Base-by-base conservation (phyloP, 345 rosid species). In the Bruguiera gymnorhiza region DNA sequence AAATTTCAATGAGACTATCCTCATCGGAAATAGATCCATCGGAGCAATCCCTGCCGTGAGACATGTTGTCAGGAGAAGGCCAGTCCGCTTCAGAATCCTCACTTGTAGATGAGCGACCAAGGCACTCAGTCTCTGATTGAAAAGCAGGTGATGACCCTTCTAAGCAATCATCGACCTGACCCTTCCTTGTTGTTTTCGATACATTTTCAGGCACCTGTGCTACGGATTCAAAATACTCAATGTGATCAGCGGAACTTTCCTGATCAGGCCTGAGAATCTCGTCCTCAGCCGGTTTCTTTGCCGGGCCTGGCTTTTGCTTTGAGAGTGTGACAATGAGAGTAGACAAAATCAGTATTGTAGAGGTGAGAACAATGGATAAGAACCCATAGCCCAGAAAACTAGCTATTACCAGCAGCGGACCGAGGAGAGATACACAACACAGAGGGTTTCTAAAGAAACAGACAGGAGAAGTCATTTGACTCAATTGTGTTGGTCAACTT, bases 1-100 rank as follows among this genome's bases (percentile, higher is more conserved):
- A 77, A 63, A 92, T 88, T 76, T 92, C 97, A 65, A 92, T 83
- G 51, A 86, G 83, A 63, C 87, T 80, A 57, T 86, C 97, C 65
- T 92, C 96, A 29, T 91, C 91, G 1, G 90, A 83, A 21, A 91
- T 89, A 13, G 83, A 86, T 27, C 83, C 89, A 1, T 85, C 83
- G 0, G 88, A 75, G 65, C 68, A 74, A 66, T 85, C 86, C 0
- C 68, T 76, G 63, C 81, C 83, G 50, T 26, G 72, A 51, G 77
- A 73, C 56, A 50, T 34, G 19, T 70, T 71, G 19, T 79, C 85
- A 55, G 56, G 74, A 9, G 57, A 68, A 24, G 48, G 21, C 79
- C 75, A 76, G 21, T 82, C 86, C 48, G 68, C 70, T 63, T 83
- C 86, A 8, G 84, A 84, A 51, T 80, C 88, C 64, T 84, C 86